Percentiles rank a stretch among this genome's conserved stretches.
These are phyloP conservation scores for Termitomyces sp. DNA, from an alignment of 768 basidiomycete genomes.

Conservation along the genomic window DNA sequence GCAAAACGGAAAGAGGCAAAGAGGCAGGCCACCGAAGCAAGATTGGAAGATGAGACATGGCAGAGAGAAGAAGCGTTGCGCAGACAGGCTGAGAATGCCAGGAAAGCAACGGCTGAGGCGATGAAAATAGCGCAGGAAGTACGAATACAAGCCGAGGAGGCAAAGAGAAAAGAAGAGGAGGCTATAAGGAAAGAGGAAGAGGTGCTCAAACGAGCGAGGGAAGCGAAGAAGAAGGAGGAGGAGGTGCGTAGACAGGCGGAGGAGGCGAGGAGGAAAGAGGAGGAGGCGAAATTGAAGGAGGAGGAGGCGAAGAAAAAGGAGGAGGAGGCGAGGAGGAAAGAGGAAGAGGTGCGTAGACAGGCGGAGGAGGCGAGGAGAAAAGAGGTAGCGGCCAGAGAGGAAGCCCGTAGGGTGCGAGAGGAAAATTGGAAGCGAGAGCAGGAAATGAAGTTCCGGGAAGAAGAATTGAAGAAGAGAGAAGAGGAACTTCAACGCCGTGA, in stretches of 20 bases:
- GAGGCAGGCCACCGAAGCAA: constrained; percentile 12
- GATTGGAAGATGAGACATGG: constrained; percentile 15
- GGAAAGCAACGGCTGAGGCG: constrained; percentile 21
- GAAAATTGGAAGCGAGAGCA: constrained; percentile 23
- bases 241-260: constrained; percentile 20
- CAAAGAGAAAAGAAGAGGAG: constrained; percentile 21
- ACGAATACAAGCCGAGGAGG: constrained; percentile 17
- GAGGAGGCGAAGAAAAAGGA: constrained; percentile 20
- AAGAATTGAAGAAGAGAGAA: constrained; percentile 33
- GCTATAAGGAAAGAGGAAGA: constrained; percentile 21
- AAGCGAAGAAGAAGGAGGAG: constrained; percentile 24
- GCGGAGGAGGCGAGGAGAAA: constrained; percentile 27
- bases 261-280: constrained; percentile 22
- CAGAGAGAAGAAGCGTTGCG: constrained; percentile 19
- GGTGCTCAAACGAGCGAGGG: constrained; percentile 22
- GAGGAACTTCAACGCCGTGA: constrained; percentile 22
- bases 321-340: constrained; percentile 17
- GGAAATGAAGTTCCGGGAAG: constrained; percentile 31
- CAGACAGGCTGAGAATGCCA: constrained; percentile 21
- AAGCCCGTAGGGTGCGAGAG: constrained; percentile 26
- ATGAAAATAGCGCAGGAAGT: constrained; percentile 8
- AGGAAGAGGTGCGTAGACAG: constrained; percentile 19
- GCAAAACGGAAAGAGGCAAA: constrained; percentile 11
- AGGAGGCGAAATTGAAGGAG: constrained; percentile 27
- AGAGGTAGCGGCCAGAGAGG: constrained; percentile 28